Base-by-base conservation (phyloP, 2,329 filamentous ascomycete genomes). In the Cordyceps cateniannulata region DNA sequence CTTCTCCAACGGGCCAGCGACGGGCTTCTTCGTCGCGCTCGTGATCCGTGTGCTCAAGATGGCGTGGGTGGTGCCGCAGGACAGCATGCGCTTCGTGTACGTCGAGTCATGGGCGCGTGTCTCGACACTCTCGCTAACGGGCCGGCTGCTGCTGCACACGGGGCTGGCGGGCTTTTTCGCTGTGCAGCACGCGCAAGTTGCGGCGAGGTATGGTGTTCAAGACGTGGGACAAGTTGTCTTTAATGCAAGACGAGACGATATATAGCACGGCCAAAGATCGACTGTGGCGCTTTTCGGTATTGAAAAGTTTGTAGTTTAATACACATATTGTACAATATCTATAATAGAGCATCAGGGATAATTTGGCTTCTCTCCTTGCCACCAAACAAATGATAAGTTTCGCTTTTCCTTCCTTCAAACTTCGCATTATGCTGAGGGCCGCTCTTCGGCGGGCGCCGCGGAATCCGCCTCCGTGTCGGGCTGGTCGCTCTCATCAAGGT, bases 41-140 rank as follows among this genome's bases (percentile, higher is more conserved):
- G 76, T 77, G 0, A 81, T 79, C 0, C 77, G 81, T 44, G 1
- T 76, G 0, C 67, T 85, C 52, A 83, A 80, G 67, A 63, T 84
- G 12, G 66, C 78, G 38, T 75, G 66, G 58, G 10, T 78, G 6
- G 75, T 77, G 27, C 80, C 80, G 0, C 71, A 77, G 22, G 75
- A 79, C 29, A 82, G 81, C 64, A 87, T 93, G 76, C 84, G 85
- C 64, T 87, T 89, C 10, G 79, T 98, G 16, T 99, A 95, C 71
- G 84, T 97, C 29, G 95, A 99, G 78, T 95, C 90, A 22, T 97
- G 93, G 88, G 93, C 95, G 3, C 83, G 95, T 18, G 90, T 96
- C 18, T 87, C 82, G 65, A 87, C 84, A 14, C 75, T 98, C 65
- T 98, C 93, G 75, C 73, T 97, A 62, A 96, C 91, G 42, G 95